A percentile compares a stretch with the other conserved stretches of the same genome.
Evolutionary conservation across 495 filamentous ascomycete species (phyloP).

Genomic region (Pseudevernia furfuracea): DNA sequence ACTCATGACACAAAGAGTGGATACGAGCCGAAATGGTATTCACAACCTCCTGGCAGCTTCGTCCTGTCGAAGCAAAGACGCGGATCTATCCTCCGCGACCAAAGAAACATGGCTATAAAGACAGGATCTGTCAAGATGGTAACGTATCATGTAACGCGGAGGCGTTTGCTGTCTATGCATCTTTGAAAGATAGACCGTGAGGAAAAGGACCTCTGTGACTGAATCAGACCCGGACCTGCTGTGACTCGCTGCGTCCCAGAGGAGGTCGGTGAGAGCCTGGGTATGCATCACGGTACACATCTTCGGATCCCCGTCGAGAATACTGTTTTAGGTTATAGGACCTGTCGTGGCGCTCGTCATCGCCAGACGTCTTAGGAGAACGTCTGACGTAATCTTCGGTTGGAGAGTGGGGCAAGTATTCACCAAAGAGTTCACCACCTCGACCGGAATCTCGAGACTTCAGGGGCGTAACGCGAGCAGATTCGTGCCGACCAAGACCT

Average conservation of each 20-base stretch:
- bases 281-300: conserved; percentile 16
- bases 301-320: conserved; percentile 13
- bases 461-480: conserved; percentile 16
- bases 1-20: conserved; percentile 2
- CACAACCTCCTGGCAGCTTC: background rate
- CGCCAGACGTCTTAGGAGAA: conserved; percentile 13
- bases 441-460: conserved; percentile 17
- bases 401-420: conserved; percentile 7
- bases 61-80: background rate
- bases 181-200: background rate
- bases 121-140: background rate
- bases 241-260: conserved; percentile 4
- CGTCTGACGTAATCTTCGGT: conserved; percentile 8
- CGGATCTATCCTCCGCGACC: background rate
- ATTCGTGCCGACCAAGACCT: conserved; percentile 17
- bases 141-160: background rate
- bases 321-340: conserved; percentile 2
- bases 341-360: conserved; percentile 9
- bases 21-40: background rate
- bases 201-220: background rate
- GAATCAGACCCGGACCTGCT: conserved; percentile 1
- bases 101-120: background rate
- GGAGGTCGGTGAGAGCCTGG: conserved; percentile 3
- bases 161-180: background rate
- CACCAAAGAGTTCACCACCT: conserved; percentile 13